Conservation (phyloP, 176 grass and related monocot genomes). For the barley (Hordeum vulgare) region MorexV3_pseudomolecules_assembly NC_058524.1:426750444-426750943, state of each 20-base stretch:
- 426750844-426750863: constrained; percentile 10
- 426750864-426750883: constrained; percentile 37
- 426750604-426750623: constrained; percentile 42
- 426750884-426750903: constrained; percentile 34
- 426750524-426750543: constrained; percentile 34
- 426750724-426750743: background rate
- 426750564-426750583: constrained; percentile 36
- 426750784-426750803: constrained; percentile 53
- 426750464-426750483: constrained; percentile 26
- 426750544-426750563: constrained; percentile 11
- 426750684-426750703: constrained; percentile 37
- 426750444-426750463: constrained; percentile 11
- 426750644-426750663: constrained; percentile 34
- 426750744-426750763: constrained; percentile 39
- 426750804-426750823: constrained; percentile 76
- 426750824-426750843: constrained; percentile 38
- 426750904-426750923: constrained; percentile 77
- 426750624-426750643: constrained; percentile 41
- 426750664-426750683: constrained; percentile 53
- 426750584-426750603: constrained; percentile 25
- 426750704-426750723: constrained; percentile 37
- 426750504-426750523: constrained; percentile 29
- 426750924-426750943: constrained; percentile 53
- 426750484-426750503: constrained; percentile 37
- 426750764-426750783: constrained; percentile 45